Conservation (phyloP, 2,329 filamentous ascomycete species). For the Cordyceps cicadae region DNA sequence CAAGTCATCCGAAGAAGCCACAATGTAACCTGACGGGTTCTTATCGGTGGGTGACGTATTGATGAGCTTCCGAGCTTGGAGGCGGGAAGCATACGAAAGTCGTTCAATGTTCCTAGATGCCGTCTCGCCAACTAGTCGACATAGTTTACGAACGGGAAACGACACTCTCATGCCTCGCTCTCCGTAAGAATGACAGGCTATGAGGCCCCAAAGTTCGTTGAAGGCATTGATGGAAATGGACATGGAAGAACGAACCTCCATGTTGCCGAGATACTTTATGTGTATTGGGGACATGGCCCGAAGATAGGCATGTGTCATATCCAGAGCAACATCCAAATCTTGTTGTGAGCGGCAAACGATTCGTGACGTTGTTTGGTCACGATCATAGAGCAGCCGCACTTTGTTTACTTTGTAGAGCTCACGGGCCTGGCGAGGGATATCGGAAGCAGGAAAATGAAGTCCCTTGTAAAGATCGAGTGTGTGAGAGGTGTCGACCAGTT, state of each 20-base stretch:
- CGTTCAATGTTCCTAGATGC: constrained; percentile 83
- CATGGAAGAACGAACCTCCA: constrained; percentile 91
- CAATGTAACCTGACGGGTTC: constrained; percentile 83
- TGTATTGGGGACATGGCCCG: constrained; percentile 88
- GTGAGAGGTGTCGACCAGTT: constrained; percentile 70
- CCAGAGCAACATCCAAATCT: constrained; percentile 66
- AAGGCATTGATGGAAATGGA: constrained; percentile 88
- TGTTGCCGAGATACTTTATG: constrained; percentile 77
- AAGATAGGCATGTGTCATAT: constrained; percentile 77
- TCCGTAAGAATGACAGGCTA: constrained; percentile 79
- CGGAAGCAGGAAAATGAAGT: constrained; percentile 78
- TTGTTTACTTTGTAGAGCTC: constrained; percentile 90
- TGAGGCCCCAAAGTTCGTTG: constrained; percentile 76
- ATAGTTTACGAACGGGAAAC: constrained; percentile 89
- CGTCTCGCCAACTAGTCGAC: constrained; percentile 75
- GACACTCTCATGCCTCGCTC: constrained; percentile 75
- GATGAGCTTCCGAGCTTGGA: constrained; percentile 82
- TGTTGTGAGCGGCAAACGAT: constrained; percentile 70
- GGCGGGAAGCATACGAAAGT: constrained; percentile 72
- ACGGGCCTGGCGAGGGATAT: constrained; percentile 76
- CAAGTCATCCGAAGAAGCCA: constrained; percentile 79
- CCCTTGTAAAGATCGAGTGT: constrained; percentile 82
- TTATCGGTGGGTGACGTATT: constrained; percentile 73
- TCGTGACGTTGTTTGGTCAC: constrained; percentile 69
- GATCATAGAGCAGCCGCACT: constrained; percentile 77